These are phyloP conservation scores for Gyrodon lividus DNA, from an alignment of 768 basidiomycete genomes.

Conservation along the genomic window DNA sequence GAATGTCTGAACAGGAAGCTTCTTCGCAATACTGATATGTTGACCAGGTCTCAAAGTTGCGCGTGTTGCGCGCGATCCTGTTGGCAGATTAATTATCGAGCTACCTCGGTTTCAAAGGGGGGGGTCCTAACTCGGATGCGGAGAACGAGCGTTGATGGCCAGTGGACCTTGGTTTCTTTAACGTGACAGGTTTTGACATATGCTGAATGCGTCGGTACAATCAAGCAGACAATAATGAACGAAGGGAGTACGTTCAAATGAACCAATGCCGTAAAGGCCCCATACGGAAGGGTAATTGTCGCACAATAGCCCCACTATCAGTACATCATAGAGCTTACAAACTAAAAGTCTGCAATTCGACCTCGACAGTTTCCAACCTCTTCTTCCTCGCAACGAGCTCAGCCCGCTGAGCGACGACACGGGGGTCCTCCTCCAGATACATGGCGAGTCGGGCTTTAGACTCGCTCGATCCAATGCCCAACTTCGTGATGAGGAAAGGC, in stretches of 20 bases:
- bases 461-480: conserved; percentile 35
- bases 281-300: background rate
- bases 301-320: background rate
- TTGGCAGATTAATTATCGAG: conserved; percentile 4
- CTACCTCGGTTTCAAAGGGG: background rate
- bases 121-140: conserved; percentile 42
- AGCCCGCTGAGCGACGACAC: conserved; percentile 32
- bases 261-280: background rate
- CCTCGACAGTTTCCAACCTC: conserved; percentile 36
- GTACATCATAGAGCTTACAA: conserved; percentile 3
- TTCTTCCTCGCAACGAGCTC: conserved; percentile 35
- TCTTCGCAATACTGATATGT: conserved; percentile 49
- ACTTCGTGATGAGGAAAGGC: conserved; percentile 31
- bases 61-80: conserved; percentile 50
- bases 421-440: conserved; percentile 42
- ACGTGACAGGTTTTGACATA: conserved; percentile 20
- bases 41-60: conserved; percentile 52
- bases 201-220: background rate
- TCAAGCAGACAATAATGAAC: background rate
- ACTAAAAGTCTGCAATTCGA: conserved; percentile 33
- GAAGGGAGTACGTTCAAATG: background rate
- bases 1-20: conserved; percentile 46
- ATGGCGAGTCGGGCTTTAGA: conserved; percentile 32
- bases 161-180: conserved; percentile 12
- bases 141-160: conserved; percentile 39